Evolutionary conservation across 208 protist species (phyloP).

Genomic region (Herpetomonas tarakana): DNA sequence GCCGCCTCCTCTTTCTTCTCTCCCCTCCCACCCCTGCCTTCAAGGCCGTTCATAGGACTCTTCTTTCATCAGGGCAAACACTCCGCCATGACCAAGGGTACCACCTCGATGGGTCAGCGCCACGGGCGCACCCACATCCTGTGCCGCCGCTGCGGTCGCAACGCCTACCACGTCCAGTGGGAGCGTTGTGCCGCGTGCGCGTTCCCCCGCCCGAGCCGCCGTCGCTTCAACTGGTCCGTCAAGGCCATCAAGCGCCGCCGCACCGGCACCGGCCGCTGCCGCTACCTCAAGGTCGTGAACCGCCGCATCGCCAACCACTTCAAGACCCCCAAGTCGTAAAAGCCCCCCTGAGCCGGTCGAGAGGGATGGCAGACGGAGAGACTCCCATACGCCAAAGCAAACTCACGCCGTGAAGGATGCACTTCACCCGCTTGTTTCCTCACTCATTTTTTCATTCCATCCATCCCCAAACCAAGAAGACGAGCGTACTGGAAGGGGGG

Average conservation of each 20-base stretch:
- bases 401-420: slow-evolving; percentile 1
- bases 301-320: slow-evolving; percentile 98
- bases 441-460: background rate
- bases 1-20: background rate
- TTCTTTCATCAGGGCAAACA: too few relatives aligned
- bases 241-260: slow-evolving; percentile 98
- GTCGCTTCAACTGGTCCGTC: slow-evolving; percentile 97
- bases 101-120: slow-evolving; percentile 89
- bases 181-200: slow-evolving; percentile 97
- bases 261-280: slow-evolving; percentile 98
- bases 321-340: slow-evolving; percentile 88
- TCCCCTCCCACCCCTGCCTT: background rate
- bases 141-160: slow-evolving; percentile 97
- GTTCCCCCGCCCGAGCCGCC: slow-evolving; percentile 95
- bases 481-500: too few relatives aligned
- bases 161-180: slow-evolving; percentile 98
- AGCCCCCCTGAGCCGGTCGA: too few relatives aligned
- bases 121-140: slow-evolving; percentile 95
- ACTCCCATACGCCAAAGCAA: slow-evolving; percentile 9
- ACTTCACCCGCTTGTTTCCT: background rate
- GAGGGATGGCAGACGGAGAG: too few relatives aligned
- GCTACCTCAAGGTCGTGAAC: slow-evolving; percentile 96
- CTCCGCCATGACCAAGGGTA: slow-evolving; percentile 92
- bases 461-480: background rate
- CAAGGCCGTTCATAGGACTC: background rate